Evolutionary conservation across 805 yeast genomes (phyloP), one percentile per base, ranked within the genome.

Genomic region (Spathaspora gorwiae): DNA sequence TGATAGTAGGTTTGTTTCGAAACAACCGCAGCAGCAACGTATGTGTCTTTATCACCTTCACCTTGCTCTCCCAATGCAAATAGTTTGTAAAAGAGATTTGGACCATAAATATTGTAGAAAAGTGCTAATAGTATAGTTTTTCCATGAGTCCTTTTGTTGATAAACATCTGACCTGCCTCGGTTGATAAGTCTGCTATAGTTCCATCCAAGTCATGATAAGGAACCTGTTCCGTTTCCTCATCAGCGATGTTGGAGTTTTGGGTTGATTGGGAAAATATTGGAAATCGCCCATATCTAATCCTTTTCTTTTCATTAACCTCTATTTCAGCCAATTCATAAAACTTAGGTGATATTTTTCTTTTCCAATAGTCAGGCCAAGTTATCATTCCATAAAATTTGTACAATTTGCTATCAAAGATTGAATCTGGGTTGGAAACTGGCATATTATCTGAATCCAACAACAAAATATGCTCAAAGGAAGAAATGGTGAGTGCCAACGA

Each of bases 131-230:
- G 64, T 42, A 84, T 63, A 3, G 84, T 75, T 53, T 68, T 66
- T 40, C 78, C 76, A 56, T 84, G 90, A 1, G 73, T 68, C 33
- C 63, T 65, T 60, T 82, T 84, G 54, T 79, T 76, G 40, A 84
- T 70, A 43, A 81, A 56, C 45, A 84, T 56, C 57, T 84, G 87
- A 3, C 90, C 90, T 1, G 85, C 77, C 62, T 84, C 90, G 2
- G 87, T 73, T 0, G 89, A 78, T 45, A 79, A 75, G 53, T 83
- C 85, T 7, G 89, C 86, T 36, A 85, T 73, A 0, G 90, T 72
- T 3, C 87, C 87, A 46, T 77, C 75, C 40, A 83, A 67, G 56
- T 84, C 89, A 53, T 83, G 88, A 51, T 67, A 78, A 0, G 84
- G 79, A 1, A 75, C 54, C 5, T 45, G 34, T 4, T 42, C 45